Evolutionary conservation across 2,329 filamentous ascomycete species (phyloP).

Genomic region (Phyllosticta capitalensis): DNA sequence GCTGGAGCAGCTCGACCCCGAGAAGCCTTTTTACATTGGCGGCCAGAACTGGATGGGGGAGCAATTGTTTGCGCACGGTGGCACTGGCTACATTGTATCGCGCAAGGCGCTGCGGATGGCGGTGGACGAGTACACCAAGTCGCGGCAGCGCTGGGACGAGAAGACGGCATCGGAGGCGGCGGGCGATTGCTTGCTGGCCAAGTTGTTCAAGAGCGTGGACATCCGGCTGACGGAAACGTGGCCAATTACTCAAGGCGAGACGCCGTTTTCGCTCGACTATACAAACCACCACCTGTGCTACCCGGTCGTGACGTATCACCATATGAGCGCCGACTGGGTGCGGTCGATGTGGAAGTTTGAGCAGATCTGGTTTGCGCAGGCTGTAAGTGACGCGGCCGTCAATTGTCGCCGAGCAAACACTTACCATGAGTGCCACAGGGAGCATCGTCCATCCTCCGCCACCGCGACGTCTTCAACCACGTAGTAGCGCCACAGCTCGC

Average conservation of each 20-base stretch:
- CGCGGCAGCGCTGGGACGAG: slow-evolving; percentile 9
- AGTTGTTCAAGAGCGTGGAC: slow-evolving; percentile 27
- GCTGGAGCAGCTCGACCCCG: slow-evolving; percentile 29
- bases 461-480: slow-evolving; percentile 28
- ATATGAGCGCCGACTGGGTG: slow-evolving; percentile 28
- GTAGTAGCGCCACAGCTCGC: slow-evolving; percentile 24
- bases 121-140: slow-evolving; percentile 20
- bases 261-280: slow-evolving; percentile 33
- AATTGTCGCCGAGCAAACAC: slow-evolving; percentile 26
- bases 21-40: slow-evolving; percentile 34
- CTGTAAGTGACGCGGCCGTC: slow-evolving; percentile 21
- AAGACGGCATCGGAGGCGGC: slow-evolving; percentile 29
- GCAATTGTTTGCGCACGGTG: slow-evolving; percentile 36
- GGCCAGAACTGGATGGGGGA: slow-evolving; percentile 35
- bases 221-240: slow-evolving; percentile 29
- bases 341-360: slow-evolving; percentile 31
- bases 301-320: slow-evolving; percentile 34
- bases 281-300: slow-evolving; percentile 31
- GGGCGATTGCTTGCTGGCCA: slow-evolving; percentile 29
- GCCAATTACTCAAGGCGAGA: slow-evolving; percentile 38
- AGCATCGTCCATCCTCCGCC: slow-evolving; percentile 26
- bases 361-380: slow-evolving; percentile 27
- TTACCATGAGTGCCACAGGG: slow-evolving; percentile 26
- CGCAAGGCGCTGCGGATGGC: slow-evolving; percentile 31
- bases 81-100: slow-evolving; percentile 36